Conservation (phyloP, 176 grass and related monocot genomes). For the Alloteropsis semialata region DNA sequence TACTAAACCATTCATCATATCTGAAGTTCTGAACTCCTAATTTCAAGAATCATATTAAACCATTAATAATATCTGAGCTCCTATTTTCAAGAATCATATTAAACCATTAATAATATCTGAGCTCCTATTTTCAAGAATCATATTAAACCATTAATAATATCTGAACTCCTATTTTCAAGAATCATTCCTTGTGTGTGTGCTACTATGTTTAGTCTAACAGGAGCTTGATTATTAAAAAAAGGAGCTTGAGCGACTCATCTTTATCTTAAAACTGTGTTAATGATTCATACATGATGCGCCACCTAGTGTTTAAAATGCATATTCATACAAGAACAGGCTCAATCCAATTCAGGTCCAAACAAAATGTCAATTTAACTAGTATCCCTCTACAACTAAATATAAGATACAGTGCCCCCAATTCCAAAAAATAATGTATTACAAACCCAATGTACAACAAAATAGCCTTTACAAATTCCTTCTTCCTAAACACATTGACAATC, state of each 20-base stretch:
- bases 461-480: slow-evolving; percentile 5
- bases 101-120: too few species aligned
- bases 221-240: too few species aligned
- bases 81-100: too few species aligned
- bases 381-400: not conserved
- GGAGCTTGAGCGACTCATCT: not conserved
- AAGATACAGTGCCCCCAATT: not conserved
- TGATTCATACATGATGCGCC: not conserved
- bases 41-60: too few species aligned
- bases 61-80: too few species aligned
- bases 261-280: not conserved
- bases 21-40: too few species aligned
- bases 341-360: not conserved
- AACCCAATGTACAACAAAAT: slow-evolving; percentile 26
- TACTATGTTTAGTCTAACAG: not conserved
- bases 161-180: not conserved
- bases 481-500: slow-evolving; percentile 10
- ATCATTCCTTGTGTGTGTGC: not conserved
- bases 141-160: too few species aligned
- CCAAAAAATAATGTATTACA: not conserved
- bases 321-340: not conserved
- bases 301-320: not conserved
- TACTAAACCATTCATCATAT: too few species aligned
- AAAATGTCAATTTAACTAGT: not conserved
- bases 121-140: too few species aligned